A percentile compares a stretch with the other conserved stretches of the same genome.
These are phyloP conservation scores for Diplodia mutila DNA, from an alignment of 2,329 filamentous ascomycete genomes.

Conservation along the genomic window DNA sequence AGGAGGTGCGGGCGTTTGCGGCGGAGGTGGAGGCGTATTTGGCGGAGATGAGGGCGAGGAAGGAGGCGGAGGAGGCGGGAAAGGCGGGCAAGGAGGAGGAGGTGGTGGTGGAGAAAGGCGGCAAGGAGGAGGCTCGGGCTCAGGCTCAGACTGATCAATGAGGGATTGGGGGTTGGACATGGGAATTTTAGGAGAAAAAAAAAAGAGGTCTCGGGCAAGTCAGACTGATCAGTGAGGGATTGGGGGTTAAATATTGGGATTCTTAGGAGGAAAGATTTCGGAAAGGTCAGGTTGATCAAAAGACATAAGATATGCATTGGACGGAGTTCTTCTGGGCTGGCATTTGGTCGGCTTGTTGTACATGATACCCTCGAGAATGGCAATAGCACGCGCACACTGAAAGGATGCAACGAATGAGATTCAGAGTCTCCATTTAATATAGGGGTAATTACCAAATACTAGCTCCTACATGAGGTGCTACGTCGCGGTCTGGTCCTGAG, in stretches of 20 bases:
- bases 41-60: constrained; percentile 18
- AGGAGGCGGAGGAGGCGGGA: constrained; percentile 26
- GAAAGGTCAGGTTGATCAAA: not conserved
- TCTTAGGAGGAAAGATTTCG: too few relatives aligned
- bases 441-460: too few relatives aligned
- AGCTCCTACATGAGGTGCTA: too few relatives aligned
- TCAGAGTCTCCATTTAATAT: not conserved
- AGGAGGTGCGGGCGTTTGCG: not conserved
- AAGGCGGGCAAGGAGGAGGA: constrained; percentile 23
- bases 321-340: not conserved
- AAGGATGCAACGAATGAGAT: not conserved
- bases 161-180: not conserved
- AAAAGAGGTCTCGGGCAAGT: not conserved
- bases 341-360: not conserved
- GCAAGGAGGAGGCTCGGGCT: not conserved
- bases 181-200: too few relatives aligned
- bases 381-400: not conserved
- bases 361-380: not conserved
- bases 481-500: not conserved
- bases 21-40: constrained; percentile 19
- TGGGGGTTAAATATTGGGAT: too few relatives aligned
- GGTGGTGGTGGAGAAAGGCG: constrained; percentile 26
- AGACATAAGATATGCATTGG: not conserved
- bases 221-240: not conserved
- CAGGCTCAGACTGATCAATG: not conserved